These are phyloP conservation scores for Globisporangium spinosum DNA, from an alignment of 352 stramenopile species.

Conservation along the genomic window DNA sequence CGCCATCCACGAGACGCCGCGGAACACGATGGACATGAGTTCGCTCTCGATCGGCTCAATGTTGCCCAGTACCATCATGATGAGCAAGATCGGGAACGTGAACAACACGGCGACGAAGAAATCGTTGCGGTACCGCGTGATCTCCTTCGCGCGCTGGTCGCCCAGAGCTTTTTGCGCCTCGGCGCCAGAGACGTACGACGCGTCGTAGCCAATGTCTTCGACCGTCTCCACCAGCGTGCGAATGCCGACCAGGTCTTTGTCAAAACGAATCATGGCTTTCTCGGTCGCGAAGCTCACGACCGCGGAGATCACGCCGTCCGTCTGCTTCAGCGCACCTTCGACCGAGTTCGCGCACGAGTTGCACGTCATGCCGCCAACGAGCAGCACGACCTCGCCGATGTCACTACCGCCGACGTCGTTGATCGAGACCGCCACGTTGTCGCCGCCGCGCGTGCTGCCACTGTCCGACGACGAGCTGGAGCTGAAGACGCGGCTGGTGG, in stretches of 20 bases:
- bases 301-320: conserved; percentile 68
- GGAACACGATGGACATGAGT: conserved; percentile 51
- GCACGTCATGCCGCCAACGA: conserved; percentile 90
- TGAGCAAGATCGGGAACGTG: conserved; percentile 91
- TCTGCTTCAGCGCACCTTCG: conserved; percentile 76
- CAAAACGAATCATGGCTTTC: conserved; percentile 73
- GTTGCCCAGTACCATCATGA: conserved; percentile 90
- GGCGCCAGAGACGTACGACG: conserved; percentile 55
- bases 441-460: conserved; percentile 10
- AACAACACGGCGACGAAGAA: conserved; percentile 90
- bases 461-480: conserved; percentile 8
- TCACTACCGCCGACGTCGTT: conserved; percentile 29
- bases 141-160: conserved; percentile 75
- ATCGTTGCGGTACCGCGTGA: conserved; percentile 73
- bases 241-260: conserved; percentile 71
- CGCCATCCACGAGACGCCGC: conserved; percentile 71
- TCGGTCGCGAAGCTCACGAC: conserved; percentile 88
- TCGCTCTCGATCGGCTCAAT: conserved; percentile 49
- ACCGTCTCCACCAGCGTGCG: conserved; percentile 86
- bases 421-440: conserved; percentile 40
- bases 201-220: conserved; percentile 89
- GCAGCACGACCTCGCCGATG: conserved; percentile 55
- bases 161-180: conserved; percentile 81
- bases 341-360: conserved; percentile 91
- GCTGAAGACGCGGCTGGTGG: conserved; percentile 9